These are phyloP conservation scores for Sphaerobolus stellatus DNA, from an alignment of 1,284 basidiomycete species.

Conservation along the genomic window DNA sequence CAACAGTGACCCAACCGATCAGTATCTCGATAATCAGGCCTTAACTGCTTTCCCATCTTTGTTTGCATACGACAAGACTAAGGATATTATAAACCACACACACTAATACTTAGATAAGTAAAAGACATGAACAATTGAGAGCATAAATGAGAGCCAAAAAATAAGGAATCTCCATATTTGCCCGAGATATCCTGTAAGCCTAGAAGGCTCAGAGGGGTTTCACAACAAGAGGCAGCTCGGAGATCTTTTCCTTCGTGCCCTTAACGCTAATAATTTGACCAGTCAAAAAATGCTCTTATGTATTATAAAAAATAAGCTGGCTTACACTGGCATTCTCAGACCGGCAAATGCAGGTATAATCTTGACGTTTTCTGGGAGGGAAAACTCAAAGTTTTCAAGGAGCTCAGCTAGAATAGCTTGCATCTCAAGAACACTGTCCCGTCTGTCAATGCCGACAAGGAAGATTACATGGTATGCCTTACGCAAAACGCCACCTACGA, in stretches of 20 bases:
- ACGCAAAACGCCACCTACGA: slow-evolving; percentile 53
- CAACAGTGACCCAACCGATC: too few relatives aligned
- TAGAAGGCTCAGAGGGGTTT: background rate
- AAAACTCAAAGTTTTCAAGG: slow-evolving; percentile 48
- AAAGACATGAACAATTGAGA: too few relatives aligned
- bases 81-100: too few relatives aligned
- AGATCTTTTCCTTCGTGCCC: background rate
- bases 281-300: background rate
- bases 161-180: too few relatives aligned
- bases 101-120: too few relatives aligned
- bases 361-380: slow-evolving; percentile 18
- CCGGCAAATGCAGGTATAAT: slow-evolving; percentile 20
- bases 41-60: too few relatives aligned
- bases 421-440: slow-evolving; percentile 44
- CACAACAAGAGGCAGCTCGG: background rate
- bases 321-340: slow-evolving; percentile 22
- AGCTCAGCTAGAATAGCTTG: slow-evolving; percentile 51
- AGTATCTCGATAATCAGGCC: too few relatives aligned
- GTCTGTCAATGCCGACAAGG: background rate
- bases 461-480: slow-evolving; percentile 14
- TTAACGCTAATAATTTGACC: background rate
- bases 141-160: too few relatives aligned
- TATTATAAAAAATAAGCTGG: background rate
- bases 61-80: too few relatives aligned
- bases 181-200: too few relatives aligned